Percentiles rank a stretch among this genome's conserved stretches.
phyloP scores from a whole-genome alignment of 2,329 filamentous ascomycete genomes.

The Fusarium sp. region DNA sequence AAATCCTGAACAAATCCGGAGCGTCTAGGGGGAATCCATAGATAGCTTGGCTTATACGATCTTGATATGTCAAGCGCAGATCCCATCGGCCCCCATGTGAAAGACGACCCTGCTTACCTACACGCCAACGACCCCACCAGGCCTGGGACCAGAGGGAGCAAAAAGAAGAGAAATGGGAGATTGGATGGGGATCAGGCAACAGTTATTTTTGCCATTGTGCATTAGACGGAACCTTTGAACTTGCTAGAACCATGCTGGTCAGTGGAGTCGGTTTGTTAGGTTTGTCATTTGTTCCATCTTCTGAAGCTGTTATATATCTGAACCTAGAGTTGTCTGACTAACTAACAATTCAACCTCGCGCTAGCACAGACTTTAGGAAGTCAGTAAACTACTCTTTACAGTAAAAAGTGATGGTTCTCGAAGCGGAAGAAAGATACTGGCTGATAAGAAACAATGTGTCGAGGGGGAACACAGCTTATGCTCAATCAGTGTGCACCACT shows the following conservation, averaged over 20 bases:
- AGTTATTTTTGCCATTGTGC: slow-evolving; percentile 6
- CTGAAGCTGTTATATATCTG: slow-evolving; percentile 6
- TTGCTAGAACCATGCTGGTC: neutral
- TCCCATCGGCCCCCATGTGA: slow-evolving; percentile 25
- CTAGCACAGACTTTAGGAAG: neutral
- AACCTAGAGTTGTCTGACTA: slow-evolving; percentile 2
- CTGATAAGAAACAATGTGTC: neutral
- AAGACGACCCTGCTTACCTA: slow-evolving; percentile 19
- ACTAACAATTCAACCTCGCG: slow-evolving; percentile 2
- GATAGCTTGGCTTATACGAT: slow-evolving; percentile 7
- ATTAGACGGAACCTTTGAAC: slow-evolving; percentile 15
- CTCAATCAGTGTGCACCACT: neutral
- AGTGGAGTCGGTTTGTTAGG: neutral
- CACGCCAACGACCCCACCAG: slow-evolving; percentile 23
- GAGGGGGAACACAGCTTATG: neutral
- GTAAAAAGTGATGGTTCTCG: neutral
- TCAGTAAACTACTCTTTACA: neutral
- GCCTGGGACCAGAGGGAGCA: slow-evolving; percentile 13
- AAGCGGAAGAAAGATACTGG: neutral
- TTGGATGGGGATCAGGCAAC: neutral
- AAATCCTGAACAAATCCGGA: neutral
- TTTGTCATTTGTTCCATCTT: neutral
- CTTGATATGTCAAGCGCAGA: slow-evolving; percentile 22
- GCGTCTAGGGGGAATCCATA: neutral
- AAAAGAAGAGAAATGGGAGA: neutral